phyloP scores from a whole-genome alignment of 2,329 filamentous ascomycete species.

The Colletotrichum sp. region DNA sequence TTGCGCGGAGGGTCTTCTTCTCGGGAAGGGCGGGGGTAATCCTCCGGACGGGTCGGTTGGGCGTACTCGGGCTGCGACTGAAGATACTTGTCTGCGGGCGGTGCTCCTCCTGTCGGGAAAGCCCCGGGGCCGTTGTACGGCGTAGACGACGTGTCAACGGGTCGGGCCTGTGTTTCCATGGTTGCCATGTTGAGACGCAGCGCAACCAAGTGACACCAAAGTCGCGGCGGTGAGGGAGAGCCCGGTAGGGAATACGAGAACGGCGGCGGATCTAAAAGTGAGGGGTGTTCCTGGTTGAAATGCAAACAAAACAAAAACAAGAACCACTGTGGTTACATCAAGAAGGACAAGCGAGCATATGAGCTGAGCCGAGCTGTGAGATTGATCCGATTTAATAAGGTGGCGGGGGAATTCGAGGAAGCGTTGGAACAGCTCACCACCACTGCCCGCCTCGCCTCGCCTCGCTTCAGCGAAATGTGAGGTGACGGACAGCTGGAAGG shows the following conservation, averaged over 20 bases:
- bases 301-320: not conserved
- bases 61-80: not conserved
- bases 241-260: not conserved
- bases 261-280: not conserved
- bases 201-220: not conserved
- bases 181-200: not conserved
- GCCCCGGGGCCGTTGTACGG: constrained; percentile 4
- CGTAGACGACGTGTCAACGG: not conserved
- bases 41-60: not conserved
- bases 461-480: not conserved
- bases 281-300: not conserved
- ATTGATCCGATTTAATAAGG: not conserved
- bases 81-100: not conserved
- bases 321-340: not conserved
- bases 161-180: not conserved
- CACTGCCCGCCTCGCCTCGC: not conserved
- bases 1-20: not conserved
- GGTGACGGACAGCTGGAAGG: constrained; percentile 1
- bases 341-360: not conserved
- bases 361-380: not conserved
- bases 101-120: not conserved
- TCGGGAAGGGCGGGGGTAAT: not conserved
- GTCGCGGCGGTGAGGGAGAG: constrained; percentile 1
- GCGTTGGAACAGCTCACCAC: constrained; percentile 3
- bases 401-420: constrained; percentile 6